These are phyloP conservation scores for Neofusicoccum kwambonambiense DNA, from an alignment of 2,329 filamentous ascomycete genomes.

Conservation along the genomic window DNA sequence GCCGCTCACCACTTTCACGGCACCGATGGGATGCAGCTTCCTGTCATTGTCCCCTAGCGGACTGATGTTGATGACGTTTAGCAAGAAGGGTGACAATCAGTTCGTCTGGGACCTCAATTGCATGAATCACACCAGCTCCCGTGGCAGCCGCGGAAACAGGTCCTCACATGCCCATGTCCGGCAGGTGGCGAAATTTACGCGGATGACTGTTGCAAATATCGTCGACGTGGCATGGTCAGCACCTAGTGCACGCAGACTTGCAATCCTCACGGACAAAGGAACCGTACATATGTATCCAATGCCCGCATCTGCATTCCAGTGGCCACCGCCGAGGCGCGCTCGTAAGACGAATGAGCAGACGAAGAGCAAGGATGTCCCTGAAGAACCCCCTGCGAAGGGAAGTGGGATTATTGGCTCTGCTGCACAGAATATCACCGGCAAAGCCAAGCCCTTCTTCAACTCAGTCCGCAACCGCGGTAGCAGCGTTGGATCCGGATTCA, in stretches of 20 bases:
- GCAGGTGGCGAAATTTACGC: constrained; percentile 82
- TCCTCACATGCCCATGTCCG: constrained; percentile 55
- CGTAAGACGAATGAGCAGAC: constrained; percentile 28
- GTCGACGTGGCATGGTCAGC: constrained; percentile 86
- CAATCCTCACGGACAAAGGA: constrained; percentile 90
- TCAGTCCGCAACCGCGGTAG: constrained; percentile 37
- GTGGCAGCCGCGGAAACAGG: constrained; percentile 38
- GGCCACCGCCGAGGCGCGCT: constrained; percentile 69
- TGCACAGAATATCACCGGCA: constrained; percentile 47
- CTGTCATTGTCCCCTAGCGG: constrained; percentile 75
- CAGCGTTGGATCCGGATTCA: constrained; percentile 27
- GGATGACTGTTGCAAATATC: constrained; percentile 88
- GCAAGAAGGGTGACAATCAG: constrained; percentile 79
- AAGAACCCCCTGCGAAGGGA: neutral
- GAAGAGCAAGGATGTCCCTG: constrained; percentile 22
- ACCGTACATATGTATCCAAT: constrained; percentile 92
- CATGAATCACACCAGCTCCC: constrained; percentile 42
- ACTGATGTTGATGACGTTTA: constrained; percentile 73
- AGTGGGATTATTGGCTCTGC: constrained; percentile 18
- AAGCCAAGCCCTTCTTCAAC: constrained; percentile 36
- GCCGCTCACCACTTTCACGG: constrained; percentile 68
- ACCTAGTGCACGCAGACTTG: constrained; percentile 76
- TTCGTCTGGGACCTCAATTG: constrained; percentile 76
- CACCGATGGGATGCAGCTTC: constrained; percentile 75
- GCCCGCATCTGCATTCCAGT: constrained; percentile 76